phyloP scores from a whole-genome alignment of 2,329 filamentous ascomycete species.

The Paecilomyces variotii region DNA sequence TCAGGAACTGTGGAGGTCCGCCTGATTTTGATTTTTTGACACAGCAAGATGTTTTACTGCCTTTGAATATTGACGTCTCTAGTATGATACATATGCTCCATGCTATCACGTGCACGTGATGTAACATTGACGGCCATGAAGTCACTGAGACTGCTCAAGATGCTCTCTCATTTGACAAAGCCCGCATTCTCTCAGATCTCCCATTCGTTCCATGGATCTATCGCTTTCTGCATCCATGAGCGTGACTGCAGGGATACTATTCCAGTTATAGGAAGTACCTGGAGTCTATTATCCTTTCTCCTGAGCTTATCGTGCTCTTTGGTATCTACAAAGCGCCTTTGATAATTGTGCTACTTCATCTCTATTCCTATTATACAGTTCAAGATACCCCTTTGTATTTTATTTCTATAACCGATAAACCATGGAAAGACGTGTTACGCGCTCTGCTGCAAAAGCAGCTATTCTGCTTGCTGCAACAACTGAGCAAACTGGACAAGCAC shows the following conservation, averaged over 20 bases:
- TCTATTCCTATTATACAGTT: neutral
- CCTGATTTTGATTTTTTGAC: neutral
- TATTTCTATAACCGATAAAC: neutral
- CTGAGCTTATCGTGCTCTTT: neutral
- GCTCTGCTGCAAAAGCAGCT: constrained; percentile 17
- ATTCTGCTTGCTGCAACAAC: constrained; percentile 9
- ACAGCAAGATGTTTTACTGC: neutral
- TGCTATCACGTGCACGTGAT: neutral
- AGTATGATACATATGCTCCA: neutral
- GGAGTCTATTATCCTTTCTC: neutral
- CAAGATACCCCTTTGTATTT: neutral
- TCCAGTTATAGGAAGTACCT: neutral
- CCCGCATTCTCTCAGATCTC: neutral
- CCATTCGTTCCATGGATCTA: neutral
- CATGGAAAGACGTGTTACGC: constrained; percentile 20
- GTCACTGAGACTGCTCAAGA: neutral
- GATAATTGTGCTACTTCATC: neutral
- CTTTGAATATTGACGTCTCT: neutral
- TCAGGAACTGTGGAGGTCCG: neutral
- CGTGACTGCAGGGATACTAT: neutral
- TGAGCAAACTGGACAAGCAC: constrained; percentile 1
- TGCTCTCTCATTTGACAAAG: neutral
- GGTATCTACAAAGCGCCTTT: neutral
- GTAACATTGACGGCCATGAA: neutral
- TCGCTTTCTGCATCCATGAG: neutral